These are phyloP conservation scores for Pseudogymnoascus sp. DNA, from an alignment of 2,329 filamentous ascomycete species.

Conservation along the genomic window DNA sequence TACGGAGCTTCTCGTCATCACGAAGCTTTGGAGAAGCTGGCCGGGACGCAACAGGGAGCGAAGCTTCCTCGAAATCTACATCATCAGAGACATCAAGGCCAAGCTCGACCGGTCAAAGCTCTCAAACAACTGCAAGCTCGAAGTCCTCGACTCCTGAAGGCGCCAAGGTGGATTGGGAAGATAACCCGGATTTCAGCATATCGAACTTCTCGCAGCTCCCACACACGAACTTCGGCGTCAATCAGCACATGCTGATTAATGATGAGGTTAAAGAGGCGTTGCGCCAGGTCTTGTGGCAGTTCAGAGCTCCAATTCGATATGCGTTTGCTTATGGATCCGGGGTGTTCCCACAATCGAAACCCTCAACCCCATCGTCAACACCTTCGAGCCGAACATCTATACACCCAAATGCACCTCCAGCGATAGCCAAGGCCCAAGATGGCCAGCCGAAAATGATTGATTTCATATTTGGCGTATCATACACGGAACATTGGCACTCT, in stretches of 20 bases:
- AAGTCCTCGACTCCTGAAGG: not conserved
- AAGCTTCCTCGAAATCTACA: not conserved
- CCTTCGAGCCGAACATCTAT: conserved; percentile 52
- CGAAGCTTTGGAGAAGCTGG: not conserved
- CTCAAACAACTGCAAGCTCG: not conserved
- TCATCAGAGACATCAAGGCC: not conserved
- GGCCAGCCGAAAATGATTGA: conserved; percentile 94
- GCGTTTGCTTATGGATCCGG: conserved; percentile 97
- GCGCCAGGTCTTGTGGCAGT: conserved; percentile 81
- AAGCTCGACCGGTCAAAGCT: not conserved
- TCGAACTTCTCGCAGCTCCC: conserved; percentile 70
- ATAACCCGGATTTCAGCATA: conserved; percentile 64
- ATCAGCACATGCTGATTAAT: conserved; percentile 94
- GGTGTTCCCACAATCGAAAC: conserved; percentile 72
- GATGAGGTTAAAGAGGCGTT: conserved; percentile 90
- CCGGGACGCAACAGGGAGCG: not conserved
- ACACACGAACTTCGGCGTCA: conserved; percentile 77
- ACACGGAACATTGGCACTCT: conserved; percentile 94
- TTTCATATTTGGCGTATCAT: conserved; percentile 92
- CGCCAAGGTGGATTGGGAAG: conserved; percentile 54
- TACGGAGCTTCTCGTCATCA: not conserved
- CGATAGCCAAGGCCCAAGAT: conserved; percentile 77
- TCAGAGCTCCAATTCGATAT: conserved; percentile 88
- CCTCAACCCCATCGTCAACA: conserved; percentile 38
- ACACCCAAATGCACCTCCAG: conserved; percentile 74